phyloP scores from a whole-genome alignment of 1,284 basidiomycete genomes.

The Leccinum fallax region DNA sequence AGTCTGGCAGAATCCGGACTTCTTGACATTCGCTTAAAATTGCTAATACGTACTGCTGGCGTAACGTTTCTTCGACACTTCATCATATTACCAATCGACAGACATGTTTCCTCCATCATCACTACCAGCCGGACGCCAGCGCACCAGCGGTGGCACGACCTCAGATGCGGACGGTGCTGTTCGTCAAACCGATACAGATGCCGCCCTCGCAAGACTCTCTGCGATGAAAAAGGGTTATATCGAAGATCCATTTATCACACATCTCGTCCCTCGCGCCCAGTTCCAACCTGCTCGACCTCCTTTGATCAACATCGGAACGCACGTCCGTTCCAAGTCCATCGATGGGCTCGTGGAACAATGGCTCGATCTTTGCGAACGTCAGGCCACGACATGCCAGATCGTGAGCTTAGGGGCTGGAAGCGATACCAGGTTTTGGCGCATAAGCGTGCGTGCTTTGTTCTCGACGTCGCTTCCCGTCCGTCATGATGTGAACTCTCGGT shows the following conservation, averaged over 20 bases:
- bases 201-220: slow-evolving; percentile 77
- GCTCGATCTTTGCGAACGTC: slow-evolving; percentile 42
- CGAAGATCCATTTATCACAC: slow-evolving; percentile 66
- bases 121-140: slow-evolving; percentile 19
- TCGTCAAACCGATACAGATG: slow-evolving; percentile 74
- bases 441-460: slow-evolving; percentile 62
- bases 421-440: slow-evolving; percentile 73
- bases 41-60: background rate
- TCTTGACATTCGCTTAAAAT: background rate
- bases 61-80: background rate
- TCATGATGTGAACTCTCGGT: slow-evolving; percentile 23
- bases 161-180: slow-evolving; percentile 56
- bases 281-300: slow-evolving; percentile 72
- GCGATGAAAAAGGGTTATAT: slow-evolving; percentile 80
- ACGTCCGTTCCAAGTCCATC: slow-evolving; percentile 79
- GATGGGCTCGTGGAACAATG: slow-evolving; percentile 81
- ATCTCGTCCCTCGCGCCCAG: slow-evolving; percentile 66
- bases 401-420: slow-evolving; percentile 29
- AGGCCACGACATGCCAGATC: slow-evolving; percentile 26
- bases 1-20: background rate
- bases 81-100: background rate
- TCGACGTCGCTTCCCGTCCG: slow-evolving; percentile 2
- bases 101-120: slow-evolving; percentile 25
- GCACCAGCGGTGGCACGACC: background rate
- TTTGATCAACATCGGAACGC: slow-evolving; percentile 95